Evolutionary conservation across 192 early-diverging fungal species (phyloP).

Genomic region (Gigaspora rosea): DNA sequence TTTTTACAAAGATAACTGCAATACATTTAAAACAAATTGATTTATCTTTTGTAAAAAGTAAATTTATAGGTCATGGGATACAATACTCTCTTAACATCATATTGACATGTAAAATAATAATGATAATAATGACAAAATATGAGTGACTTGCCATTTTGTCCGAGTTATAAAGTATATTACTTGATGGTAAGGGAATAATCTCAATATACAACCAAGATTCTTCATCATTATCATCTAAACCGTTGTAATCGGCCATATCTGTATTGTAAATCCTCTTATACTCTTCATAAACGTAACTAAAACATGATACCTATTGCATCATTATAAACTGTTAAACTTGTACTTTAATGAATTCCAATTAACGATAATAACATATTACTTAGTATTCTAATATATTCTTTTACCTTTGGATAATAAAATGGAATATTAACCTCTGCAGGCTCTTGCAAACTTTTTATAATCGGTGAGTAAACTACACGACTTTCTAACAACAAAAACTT

Average conservation of each 20-base stretch:
- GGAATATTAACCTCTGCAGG: slow-evolving; percentile 4
- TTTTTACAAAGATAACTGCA: no score
- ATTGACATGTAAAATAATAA: background rate
- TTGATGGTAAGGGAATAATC: slow-evolving; percentile 35
- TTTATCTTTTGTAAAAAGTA: no score
- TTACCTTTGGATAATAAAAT: slow-evolving; percentile 25
- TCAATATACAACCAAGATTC: slow-evolving; percentile 37
- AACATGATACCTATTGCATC: background rate
- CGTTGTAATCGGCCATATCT: background rate
- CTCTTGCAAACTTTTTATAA: background rate
- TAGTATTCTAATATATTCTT: background rate
- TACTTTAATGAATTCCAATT: background rate
- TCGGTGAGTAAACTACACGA: slow-evolving; percentile 1
- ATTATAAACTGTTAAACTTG: background rate
- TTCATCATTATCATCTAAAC: background rate
- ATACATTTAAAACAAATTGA: no score
- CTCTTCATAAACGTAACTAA: slow-evolving; percentile 17
- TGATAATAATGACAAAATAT: background rate
- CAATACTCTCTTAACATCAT: no score
- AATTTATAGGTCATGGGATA: no score
- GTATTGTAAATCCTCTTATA: no score
- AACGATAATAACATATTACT: no score
- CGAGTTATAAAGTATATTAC: slow-evolving; percentile 38
- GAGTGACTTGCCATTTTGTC: slow-evolving; percentile 36
- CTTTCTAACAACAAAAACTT: background rate